Evolutionary conservation across 176 grass and related monocot species (phyloP), one percentile per base, ranked within the genome.

Genomic region (Ananas comosus): DNA sequence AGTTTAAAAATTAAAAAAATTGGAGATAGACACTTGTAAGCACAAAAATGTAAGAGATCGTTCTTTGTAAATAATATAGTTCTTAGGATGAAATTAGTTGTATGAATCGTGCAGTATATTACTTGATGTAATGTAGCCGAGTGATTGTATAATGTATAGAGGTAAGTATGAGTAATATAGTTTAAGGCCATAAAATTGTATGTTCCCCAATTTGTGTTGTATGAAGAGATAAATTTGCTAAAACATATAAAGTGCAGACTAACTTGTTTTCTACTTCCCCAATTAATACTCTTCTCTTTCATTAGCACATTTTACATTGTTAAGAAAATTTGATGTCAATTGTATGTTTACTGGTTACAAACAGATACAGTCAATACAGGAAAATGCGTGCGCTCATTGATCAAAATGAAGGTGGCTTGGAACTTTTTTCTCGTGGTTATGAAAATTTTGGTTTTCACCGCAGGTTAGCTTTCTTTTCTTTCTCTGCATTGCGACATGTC

Each of bases 371-470:
- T 73, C 75, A 80, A 19, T 96, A 96, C 49, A 79, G 66, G 73
- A 91, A 83, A 87, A 28, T 96, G 65, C 86, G 88, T 29, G 65
- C 73, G 17, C 83, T 80, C 13, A 96, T 96, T 76, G 92, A 91
- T 70, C 64, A 87, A 14, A 12, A 87, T 76, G 92, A 96, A 89
- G 86, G 92, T 82, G 86, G 92, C 50, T 70, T 96, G 70, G 92
- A 96, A 71, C 73, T 67, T 69, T 96, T 96, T 73, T 96, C 92
- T 47, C 81, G 86, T 64, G 54, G 92, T 70, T 96, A 91, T 65
- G 92, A 96, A 68, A 96, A 96, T 48, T 75, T 91, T 73, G 92
- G 92, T 50, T 91, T 96, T 79, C 80, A 79, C 50, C 81, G 81
- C 79, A 96, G 76, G 93, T 91, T 81, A 63, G 53, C 7, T 69